phyloP scores from a whole-genome alignment of 2,329 filamentous ascomycete species.

The Curvularia sp. region DNA sequence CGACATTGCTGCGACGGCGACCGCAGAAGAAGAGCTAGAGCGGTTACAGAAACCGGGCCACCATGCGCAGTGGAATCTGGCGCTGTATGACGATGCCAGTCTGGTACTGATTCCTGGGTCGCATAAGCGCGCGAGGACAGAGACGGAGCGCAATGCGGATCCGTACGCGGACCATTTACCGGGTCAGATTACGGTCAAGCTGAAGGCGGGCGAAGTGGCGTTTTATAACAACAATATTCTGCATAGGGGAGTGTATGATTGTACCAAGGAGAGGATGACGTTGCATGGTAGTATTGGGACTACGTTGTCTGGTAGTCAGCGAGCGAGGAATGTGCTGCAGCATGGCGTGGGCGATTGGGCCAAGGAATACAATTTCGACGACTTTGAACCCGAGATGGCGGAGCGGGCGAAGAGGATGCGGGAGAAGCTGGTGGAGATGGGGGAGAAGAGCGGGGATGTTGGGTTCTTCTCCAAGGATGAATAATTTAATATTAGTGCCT shows the following conservation, averaged over 20 bases:
- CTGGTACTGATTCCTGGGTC: slow-evolving; percentile 81
- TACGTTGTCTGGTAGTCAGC: slow-evolving; percentile 59
- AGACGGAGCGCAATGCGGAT: slow-evolving; percentile 69
- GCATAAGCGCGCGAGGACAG: slow-evolving; percentile 74
- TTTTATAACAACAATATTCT: slow-evolving; percentile 94
- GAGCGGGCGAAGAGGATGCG: slow-evolving; percentile 69
- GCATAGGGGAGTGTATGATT: slow-evolving; percentile 72
- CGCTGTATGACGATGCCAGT: slow-evolving; percentile 73
- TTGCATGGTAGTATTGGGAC: slow-evolving; percentile 76
- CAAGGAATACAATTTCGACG: slow-evolving; percentile 63
- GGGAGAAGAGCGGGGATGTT: slow-evolving; percentile 65
- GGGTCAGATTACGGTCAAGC: slow-evolving; percentile 68
- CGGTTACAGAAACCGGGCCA: slow-evolving; percentile 67
- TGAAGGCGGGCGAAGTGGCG: slow-evolving; percentile 77
- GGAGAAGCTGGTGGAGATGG: slow-evolving; percentile 66
- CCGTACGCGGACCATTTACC: slow-evolving; percentile 69
- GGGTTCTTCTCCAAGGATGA: slow-evolving; percentile 59
- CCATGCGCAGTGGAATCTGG: slow-evolving; percentile 88
- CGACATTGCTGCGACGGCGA: slow-evolving; percentile 73
- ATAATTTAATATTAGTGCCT: slow-evolving; percentile 14
- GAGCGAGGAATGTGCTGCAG: slow-evolving; percentile 77
- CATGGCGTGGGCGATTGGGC: slow-evolving; percentile 75
- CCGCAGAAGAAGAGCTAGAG: slow-evolving; percentile 69
- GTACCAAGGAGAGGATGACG: slow-evolving; percentile 68
- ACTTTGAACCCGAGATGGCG: slow-evolving; percentile 67